Conservation (phyloP, 1,139 yeast genomes). For the Debaryomycetaceae sp. region DNA sequence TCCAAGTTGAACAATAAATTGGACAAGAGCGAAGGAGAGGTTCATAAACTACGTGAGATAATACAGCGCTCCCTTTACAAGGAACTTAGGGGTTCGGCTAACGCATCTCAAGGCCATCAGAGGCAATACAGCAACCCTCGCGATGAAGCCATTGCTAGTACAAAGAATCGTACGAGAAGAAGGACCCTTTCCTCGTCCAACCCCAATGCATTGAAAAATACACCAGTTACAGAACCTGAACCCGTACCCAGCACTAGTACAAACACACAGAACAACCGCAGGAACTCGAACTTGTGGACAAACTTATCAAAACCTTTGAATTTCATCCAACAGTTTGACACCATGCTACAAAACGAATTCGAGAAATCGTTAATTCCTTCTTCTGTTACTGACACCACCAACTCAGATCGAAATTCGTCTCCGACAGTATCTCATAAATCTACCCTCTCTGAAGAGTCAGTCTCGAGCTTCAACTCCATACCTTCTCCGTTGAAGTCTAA, state of each 20-base stretch:
- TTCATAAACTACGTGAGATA: conserved; percentile 42
- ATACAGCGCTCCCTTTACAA: conserved; percentile 39
- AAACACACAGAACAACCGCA: conserved; percentile 5
- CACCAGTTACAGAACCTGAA: neutral
- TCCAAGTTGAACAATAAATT: conserved; percentile 28
- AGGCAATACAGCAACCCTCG: conserved; percentile 28
- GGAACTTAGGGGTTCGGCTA: conserved; percentile 19
- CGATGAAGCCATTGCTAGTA: conserved; percentile 34
- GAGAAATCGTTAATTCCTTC: conserved; percentile 44
- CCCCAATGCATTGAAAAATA: neutral
- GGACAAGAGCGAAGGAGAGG: conserved; percentile 40
- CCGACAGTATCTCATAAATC: conserved; percentile 11
- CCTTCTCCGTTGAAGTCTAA: conserved; percentile 25
- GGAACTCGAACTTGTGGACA: conserved; percentile 31
- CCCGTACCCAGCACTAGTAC: neutral
- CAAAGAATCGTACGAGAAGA: conserved; percentile 21
- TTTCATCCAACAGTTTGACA: conserved; percentile 66
- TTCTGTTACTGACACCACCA: conserved; percentile 1
- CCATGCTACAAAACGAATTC: conserved; percentile 61
- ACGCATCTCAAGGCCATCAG: conserved; percentile 10
- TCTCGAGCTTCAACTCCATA: conserved; percentile 21
- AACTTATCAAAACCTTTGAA: conserved; percentile 56
- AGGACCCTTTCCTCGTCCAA: conserved; percentile 16
- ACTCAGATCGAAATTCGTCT: neutral
- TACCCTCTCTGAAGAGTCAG: conserved; percentile 25